A percentile compares a stretch with the other conserved stretches of the same genome.
phyloP scores from a whole-genome alignment of 495 filamentous ascomycete species.

The Podospora pseudocomata region DNA sequence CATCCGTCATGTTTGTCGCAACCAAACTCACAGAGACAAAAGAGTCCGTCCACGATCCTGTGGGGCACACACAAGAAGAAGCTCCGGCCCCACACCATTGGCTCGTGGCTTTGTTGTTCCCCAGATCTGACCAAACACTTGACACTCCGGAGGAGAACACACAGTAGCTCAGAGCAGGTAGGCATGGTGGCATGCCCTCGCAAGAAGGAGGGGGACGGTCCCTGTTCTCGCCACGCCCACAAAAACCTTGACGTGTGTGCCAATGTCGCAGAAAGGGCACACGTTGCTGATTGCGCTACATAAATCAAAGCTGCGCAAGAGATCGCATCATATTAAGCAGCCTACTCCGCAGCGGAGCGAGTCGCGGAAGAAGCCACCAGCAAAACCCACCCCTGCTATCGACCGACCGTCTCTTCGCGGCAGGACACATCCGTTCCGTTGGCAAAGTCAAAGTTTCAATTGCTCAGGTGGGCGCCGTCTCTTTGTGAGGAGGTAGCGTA shows the following conservation, averaged over 20 bases:
- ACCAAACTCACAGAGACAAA: background rate
- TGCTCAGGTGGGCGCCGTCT: no score
- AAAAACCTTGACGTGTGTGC: background rate
- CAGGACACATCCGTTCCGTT: no score
- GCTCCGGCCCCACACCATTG: background rate
- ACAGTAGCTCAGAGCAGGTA: no score
- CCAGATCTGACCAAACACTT: background rate
- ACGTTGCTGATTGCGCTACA: background rate
- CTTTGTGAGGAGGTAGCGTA: background rate
- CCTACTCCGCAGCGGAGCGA: conserved; percentile 24
- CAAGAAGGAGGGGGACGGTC: background rate
- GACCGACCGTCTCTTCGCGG: no score
- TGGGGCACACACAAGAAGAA: background rate
- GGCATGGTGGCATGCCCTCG: background rate
- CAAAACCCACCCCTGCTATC: no score
- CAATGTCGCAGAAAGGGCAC: background rate
- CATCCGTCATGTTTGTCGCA: background rate
- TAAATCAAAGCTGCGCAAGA: conserved; percentile 5
- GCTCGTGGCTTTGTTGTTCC: background rate
- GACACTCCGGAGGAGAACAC: background rate
- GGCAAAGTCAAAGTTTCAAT: no score
- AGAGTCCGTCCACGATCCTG: background rate
- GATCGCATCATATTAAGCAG: conserved; percentile 19
- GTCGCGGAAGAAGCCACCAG: conserved; percentile 23
- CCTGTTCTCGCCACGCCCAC: background rate